Conservation (phyloP, 2,329 filamentous ascomycete genomes). For the Ophiostoma tasmaniense region DNA sequence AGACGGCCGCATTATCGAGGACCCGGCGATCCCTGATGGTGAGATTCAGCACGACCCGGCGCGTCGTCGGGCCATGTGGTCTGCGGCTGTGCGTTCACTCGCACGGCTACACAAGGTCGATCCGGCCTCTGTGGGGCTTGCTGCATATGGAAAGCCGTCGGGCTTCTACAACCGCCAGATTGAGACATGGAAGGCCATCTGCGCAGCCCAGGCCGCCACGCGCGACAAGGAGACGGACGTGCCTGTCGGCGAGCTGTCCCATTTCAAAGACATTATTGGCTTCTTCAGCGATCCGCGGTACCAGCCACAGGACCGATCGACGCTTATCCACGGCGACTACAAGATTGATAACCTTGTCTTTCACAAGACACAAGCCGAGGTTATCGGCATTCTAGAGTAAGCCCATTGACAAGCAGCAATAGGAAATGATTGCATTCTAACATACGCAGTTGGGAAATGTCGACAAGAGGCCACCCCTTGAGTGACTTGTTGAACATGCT, state of each 20-base stretch:
- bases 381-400: conserved; percentile 86
- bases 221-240: conserved; percentile 68
- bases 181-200: conserved; percentile 71
- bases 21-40: conserved; percentile 70
- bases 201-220: conserved; percentile 64
- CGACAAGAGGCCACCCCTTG: conserved; percentile 90
- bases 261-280: conserved; percentile 68
- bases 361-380: conserved; percentile 75
- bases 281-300: conserved; percentile 64
- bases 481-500: conserved; percentile 81
- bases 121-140: conserved; percentile 57
- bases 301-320: conserved; percentile 69
- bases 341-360: conserved; percentile 91
- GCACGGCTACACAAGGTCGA: conserved; percentile 76
- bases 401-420: background rate
- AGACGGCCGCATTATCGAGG: conserved; percentile 86
- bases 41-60: conserved; percentile 10
- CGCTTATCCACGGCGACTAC: conserved; percentile 89
- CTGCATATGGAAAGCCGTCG: conserved; percentile 59
- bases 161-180: conserved; percentile 86
- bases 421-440: background rate
- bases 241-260: conserved; percentile 72
- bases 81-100: conserved; percentile 71
- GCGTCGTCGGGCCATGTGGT: conserved; percentile 70
- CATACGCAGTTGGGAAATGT: conserved; percentile 77